These are phyloP conservation scores for Cryptococcus amylolentus DNA, from an alignment of 1,284 basidiomycete species.

Conservation along the genomic window DNA sequence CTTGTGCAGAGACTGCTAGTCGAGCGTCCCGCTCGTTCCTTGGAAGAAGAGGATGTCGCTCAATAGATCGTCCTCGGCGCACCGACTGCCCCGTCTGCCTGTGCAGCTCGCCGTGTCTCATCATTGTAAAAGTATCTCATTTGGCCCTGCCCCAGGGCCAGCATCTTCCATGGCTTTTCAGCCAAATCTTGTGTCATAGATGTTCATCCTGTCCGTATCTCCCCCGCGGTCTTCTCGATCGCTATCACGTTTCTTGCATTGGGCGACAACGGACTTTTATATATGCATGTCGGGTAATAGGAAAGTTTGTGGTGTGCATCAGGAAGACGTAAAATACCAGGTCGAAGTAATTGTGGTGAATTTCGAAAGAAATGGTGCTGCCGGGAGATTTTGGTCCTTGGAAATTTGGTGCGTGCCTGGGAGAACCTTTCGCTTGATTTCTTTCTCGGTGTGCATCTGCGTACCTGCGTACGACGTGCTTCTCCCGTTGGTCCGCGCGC, in stretches of 20 bases:
- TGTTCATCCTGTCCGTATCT: neutral
- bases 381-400: too few species aligned
- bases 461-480: too few species aligned
- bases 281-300: neutral
- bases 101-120: neutral
- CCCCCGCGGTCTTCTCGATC: neutral
- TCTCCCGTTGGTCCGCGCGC: too few species aligned
- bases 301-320: neutral
- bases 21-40: conserved; percentile 16
- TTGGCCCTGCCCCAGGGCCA: neutral
- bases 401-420: too few species aligned
- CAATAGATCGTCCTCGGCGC: neutral
- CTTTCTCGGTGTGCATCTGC: too few species aligned
- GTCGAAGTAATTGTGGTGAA: too few species aligned
- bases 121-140: neutral
- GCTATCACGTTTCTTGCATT: neutral
- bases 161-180: neutral
- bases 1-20: conserved; percentile 44
- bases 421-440: too few species aligned
- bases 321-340: too few species aligned
- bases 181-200: neutral
- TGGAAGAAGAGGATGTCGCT: neutral
- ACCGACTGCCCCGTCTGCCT: neutral
- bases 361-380: too few species aligned
- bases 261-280: neutral